These are phyloP conservation scores for Penicillium ucsense DNA, from an alignment of 495 filamentous ascomycete genomes.

Conservation along the genomic window DNA sequence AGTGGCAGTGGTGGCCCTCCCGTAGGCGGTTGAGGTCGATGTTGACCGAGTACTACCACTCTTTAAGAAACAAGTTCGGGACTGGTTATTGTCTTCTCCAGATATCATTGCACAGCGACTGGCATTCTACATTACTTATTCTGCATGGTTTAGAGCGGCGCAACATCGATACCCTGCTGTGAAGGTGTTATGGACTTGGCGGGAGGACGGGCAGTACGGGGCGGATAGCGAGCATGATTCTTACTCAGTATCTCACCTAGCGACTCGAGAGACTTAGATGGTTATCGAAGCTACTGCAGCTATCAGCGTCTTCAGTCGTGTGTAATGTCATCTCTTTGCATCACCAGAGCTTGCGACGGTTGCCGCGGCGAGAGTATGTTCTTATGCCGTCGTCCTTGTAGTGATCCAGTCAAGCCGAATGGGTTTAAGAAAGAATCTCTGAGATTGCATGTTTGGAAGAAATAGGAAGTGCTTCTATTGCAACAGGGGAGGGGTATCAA, in stretches of 20 bases:
- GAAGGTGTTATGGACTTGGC: slow-evolving; percentile 16
- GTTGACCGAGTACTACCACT: background rate
- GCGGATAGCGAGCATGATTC: slow-evolving; percentile 3
- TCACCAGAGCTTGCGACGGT: no score
- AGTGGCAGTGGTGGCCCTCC: slow-evolving; percentile 16
- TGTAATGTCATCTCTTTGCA: background rate
- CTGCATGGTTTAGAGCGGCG: slow-evolving; percentile 21
- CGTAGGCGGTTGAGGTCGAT: slow-evolving; percentile 30
- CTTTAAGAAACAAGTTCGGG: background rate
- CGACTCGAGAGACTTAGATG: background rate
- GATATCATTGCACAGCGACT: slow-evolving; percentile 13
- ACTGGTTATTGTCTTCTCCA: slow-evolving; percentile 1
- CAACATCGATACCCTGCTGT: slow-evolving; percentile 25
- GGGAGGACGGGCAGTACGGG: slow-evolving; percentile 9
- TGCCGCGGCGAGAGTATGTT: no score
- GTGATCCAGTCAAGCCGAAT: no score
- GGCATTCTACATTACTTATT: slow-evolving; percentile 10
- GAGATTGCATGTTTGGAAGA: background rate
- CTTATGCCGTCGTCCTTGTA: no score
- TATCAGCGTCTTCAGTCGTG: slow-evolving; percentile 18
- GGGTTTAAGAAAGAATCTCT: no score
- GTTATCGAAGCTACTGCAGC: slow-evolving; percentile 3
- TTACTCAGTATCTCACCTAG: background rate
- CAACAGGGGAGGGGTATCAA: slow-evolving; percentile 5
- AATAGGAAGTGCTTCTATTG: background rate